Conservation (phyloP, 192 early-diverging fungal genomes). For the Coemansia sp. region DNA sequence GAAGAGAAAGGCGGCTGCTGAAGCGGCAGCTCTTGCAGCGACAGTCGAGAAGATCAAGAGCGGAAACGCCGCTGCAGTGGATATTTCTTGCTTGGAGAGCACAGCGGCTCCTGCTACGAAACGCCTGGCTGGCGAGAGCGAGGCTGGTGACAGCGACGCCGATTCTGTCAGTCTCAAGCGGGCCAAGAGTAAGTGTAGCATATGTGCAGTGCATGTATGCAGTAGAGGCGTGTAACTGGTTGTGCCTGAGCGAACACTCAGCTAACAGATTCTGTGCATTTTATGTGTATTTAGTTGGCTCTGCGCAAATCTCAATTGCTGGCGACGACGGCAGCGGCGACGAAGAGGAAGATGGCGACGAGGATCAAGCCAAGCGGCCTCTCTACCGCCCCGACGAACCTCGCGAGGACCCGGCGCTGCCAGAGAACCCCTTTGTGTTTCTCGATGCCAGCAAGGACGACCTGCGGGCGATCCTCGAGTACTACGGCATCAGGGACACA, state of each 20-base stretch:
- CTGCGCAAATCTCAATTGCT: neutral
- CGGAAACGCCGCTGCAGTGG: neutral
- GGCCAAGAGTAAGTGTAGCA: constrained; percentile 12
- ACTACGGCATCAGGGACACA: constrained; percentile 68
- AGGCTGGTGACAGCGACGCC: neutral
- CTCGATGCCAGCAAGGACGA: constrained; percentile 58
- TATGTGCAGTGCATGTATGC: no score
- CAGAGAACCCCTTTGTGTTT: constrained; percentile 89
- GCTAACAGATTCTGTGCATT: neutral
- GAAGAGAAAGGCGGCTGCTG: constrained; percentile 16
- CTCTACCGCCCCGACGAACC: constrained; percentile 42
- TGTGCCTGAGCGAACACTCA: neutral
- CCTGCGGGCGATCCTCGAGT: constrained; percentile 59
- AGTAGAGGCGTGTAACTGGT: neutral
- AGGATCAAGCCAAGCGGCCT: constrained; percentile 3
- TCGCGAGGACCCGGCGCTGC: constrained; percentile 47
- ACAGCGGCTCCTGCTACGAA: constrained; percentile 6
- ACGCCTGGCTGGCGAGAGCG: constrained; percentile 1
- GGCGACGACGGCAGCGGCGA: neutral
- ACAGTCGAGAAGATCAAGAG: constrained; percentile 18
- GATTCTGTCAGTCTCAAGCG: constrained; percentile 12
- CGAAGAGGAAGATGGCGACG: constrained; percentile 5
- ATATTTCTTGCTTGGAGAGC: neutral
- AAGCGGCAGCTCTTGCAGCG: neutral
- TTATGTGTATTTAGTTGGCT: neutral